phyloP scores from a whole-genome alignment of 306 rosid species.

The Ormosia emarginata region DNA sequence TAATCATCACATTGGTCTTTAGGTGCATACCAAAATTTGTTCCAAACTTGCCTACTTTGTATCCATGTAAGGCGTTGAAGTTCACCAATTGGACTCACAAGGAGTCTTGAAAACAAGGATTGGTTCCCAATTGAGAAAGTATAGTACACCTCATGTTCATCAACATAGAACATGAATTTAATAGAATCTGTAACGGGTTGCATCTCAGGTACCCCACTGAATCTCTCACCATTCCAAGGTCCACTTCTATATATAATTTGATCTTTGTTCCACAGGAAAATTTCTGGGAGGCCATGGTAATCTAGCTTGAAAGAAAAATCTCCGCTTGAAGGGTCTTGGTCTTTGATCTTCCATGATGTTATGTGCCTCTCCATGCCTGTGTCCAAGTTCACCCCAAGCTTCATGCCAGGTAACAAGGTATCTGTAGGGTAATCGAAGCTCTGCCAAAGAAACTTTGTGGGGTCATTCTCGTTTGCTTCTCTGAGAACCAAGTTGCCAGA shows the following conservation, averaged over 20 bases:
- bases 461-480: conserved; percentile 33
- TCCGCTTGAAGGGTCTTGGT: conserved; percentile 61
- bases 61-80: conserved; percentile 59
- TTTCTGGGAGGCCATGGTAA: conserved; percentile 62
- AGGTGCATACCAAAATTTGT: conserved; percentile 57
- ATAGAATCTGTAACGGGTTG: conserved; percentile 29
- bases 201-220: conserved; percentile 88
- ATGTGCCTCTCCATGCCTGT: conserved; percentile 31
- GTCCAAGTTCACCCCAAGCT: conserved; percentile 56
- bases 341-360: conserved; percentile 46
- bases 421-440: conserved; percentile 72
- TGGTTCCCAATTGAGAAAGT: conserved; percentile 27
- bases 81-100: conserved; percentile 25
- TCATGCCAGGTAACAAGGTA: conserved; percentile 72
- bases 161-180: conserved; percentile 27
- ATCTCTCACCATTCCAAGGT: conserved; percentile 76
- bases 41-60: conserved; percentile 40
- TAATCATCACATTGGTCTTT: conserved; percentile 66
- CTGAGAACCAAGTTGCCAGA: conserved; percentile 56
- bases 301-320: conserved; percentile 53
- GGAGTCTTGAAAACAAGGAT: conserved; percentile 40
- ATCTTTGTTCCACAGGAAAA: conserved; percentile 37
- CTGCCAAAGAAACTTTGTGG: conserved; percentile 47
- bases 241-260: conserved; percentile 52
- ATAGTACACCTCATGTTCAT: conserved; percentile 49